A percentile compares a stretch with the other conserved stretches of the same genome.
Evolutionary conservation across 306 rosid species (phyloP).

Genomic region (Prunus davidiana): DNA sequence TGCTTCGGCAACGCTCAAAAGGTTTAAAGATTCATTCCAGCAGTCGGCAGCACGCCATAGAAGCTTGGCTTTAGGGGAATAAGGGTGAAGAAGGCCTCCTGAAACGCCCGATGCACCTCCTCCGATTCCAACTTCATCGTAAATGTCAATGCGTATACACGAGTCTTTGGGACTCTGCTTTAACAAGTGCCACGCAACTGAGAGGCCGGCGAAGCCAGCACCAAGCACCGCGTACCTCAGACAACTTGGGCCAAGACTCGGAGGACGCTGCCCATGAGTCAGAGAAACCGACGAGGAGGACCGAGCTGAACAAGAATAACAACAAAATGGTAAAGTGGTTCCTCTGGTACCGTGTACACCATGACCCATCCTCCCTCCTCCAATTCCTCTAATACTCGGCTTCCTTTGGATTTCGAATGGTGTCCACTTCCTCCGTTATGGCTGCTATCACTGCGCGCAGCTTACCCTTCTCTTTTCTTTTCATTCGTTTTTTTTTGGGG

Average conservation of each 20-base stretch:
- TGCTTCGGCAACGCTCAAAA: constrained; percentile 67
- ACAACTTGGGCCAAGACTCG: constrained; percentile 1
- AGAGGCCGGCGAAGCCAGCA: constrained; percentile 95
- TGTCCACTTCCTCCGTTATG: no score
- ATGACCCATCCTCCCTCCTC: background rate
- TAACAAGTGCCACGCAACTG: constrained; percentile 79
- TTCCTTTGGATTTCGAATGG: no score
- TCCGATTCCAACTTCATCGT: constrained; percentile 80
- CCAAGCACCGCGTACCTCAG: constrained; percentile 80
- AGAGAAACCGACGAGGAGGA: background rate
- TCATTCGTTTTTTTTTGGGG: no score
- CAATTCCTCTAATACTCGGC: no score
- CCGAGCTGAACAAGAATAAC: background rate
- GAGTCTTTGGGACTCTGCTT: constrained; percentile 68
- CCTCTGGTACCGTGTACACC: background rate
- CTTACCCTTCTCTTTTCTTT: background rate
- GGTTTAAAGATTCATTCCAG: constrained; percentile 81
- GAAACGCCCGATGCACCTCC: constrained; percentile 95
- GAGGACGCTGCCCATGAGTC: background rate
- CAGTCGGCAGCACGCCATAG: constrained; percentile 83
- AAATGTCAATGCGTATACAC: constrained; percentile 54
- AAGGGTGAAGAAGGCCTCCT: constrained; percentile 94
- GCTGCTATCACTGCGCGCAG: background rate
- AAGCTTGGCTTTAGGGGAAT: constrained; percentile 85
- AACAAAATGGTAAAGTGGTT: background rate